Evolutionary conservation across 805 yeast genomes (phyloP).

Genomic region (Kuraishia ogatae): DNA sequence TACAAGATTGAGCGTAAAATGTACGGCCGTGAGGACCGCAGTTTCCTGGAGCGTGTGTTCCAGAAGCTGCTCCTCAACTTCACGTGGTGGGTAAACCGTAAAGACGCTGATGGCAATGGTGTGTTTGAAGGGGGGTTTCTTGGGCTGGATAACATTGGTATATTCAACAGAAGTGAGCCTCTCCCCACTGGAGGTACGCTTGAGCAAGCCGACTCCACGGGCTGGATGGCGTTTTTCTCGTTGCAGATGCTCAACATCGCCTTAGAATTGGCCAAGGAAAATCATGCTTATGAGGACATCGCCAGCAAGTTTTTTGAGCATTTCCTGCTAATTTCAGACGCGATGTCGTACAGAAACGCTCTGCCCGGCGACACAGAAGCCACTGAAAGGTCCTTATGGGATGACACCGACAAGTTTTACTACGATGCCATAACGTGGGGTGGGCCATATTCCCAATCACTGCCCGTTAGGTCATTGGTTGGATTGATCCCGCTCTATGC

Average conservation of each 20-base stretch:
- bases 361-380: slow-evolving; percentile 26
- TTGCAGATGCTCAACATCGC: slow-evolving; percentile 90
- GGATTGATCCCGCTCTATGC: slow-evolving; percentile 92
- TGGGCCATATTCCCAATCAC: slow-evolving; percentile 49
- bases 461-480: slow-evolving; percentile 83
- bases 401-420: slow-evolving; percentile 79
- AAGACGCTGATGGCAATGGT: slow-evolving; percentile 78
- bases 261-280: slow-evolving; percentile 76
- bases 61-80: slow-evolving; percentile 83
- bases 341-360: slow-evolving; percentile 65
- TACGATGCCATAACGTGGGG: slow-evolving; percentile 89
- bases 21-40: slow-evolving; percentile 74
- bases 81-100: slow-evolving; percentile 97
- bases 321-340: slow-evolving; percentile 84
- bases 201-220: slow-evolving; percentile 93
- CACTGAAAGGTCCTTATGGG: slow-evolving; percentile 71
- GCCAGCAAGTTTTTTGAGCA: slow-evolving; percentile 94
- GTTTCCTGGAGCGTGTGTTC: slow-evolving; percentile 84
- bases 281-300: slow-evolving; percentile 84
- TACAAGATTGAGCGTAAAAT: slow-evolving; percentile 81
- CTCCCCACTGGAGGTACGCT: slow-evolving; percentile 85
- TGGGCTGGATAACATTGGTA: slow-evolving; percentile 88
- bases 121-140: slow-evolving; percentile 92
- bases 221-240: slow-evolving; percentile 95
- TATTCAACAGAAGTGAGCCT: slow-evolving; percentile 88